These are phyloP conservation scores for Populus tremula DNA, from an alignment of 345 rosid species.

Conservation along the genomic window DNA sequence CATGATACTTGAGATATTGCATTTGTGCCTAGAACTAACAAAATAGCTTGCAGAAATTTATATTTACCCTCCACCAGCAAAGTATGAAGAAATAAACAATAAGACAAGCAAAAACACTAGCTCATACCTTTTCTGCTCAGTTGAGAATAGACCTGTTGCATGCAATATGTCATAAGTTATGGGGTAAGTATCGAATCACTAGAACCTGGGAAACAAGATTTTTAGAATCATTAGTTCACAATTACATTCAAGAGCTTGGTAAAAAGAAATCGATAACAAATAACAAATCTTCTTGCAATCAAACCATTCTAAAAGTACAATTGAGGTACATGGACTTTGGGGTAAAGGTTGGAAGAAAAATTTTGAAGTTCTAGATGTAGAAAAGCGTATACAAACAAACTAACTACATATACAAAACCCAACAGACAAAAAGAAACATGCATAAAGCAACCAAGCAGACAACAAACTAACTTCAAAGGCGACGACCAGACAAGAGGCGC, in stretches of 20 bases:
- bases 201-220: constrained; percentile 42
- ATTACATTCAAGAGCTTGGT: background rate
- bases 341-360: background rate
- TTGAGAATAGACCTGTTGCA: constrained; percentile 57
- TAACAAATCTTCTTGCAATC: background rate
- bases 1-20: constrained; percentile 52
- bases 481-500: no score
- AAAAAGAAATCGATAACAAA: background rate
- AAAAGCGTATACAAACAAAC: no score
- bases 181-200: constrained; percentile 65
- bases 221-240: background rate
- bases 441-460: no score
- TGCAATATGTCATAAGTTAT: constrained; percentile 65
- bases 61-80: background rate
- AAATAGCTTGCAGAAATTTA: background rate
- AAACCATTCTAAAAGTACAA: background rate
- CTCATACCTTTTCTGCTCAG: constrained; percentile 51
- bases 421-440: no score
- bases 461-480: no score
- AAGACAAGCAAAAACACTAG: background rate
- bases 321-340: background rate
- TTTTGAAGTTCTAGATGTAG: no score
- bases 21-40: constrained; percentile 31
- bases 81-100: background rate
- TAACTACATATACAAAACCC: no score